Conservation (phyloP, 306 rosid species). For the Glycine tomentella region DNA sequence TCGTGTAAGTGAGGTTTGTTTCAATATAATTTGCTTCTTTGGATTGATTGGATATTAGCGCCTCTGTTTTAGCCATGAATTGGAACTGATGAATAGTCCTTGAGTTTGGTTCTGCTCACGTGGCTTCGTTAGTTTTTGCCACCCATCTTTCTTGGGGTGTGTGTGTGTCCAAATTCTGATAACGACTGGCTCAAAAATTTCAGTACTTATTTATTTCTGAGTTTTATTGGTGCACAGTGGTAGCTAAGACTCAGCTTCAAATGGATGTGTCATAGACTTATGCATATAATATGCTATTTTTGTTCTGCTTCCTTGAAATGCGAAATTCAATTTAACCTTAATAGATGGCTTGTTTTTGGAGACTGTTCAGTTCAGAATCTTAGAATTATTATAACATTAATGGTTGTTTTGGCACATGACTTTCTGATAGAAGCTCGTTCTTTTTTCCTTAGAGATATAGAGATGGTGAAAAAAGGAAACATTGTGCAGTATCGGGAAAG, state of each 20-base stretch:
- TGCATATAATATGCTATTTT: not conserved
- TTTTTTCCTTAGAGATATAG: constrained; percentile 45
- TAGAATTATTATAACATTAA: not conserved
- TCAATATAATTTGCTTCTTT: constrained; percentile 8
- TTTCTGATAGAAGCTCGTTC: not conserved
- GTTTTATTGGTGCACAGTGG: not conserved
- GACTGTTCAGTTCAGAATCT: constrained; percentile 33
- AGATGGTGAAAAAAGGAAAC: constrained; percentile 66
- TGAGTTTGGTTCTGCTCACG: constrained; percentile 27
- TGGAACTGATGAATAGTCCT: not conserved
- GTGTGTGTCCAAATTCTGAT: not conserved
- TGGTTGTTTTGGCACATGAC: constrained; percentile 19
- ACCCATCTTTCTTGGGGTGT: not conserved
- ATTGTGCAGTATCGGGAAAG: constrained; percentile 84
- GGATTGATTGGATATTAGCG: constrained; percentile 15
- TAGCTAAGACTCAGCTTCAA: constrained; percentile 15
- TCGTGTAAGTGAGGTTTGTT: constrained; percentile 34
- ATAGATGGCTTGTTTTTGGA: constrained; percentile 32
- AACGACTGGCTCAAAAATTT: constrained; percentile 29
- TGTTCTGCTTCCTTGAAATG: not conserved
- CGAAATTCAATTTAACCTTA: not conserved
- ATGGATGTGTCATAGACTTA: not conserved
- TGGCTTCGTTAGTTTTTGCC: constrained; percentile 39
- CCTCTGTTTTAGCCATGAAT: not conserved
- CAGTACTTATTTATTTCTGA: not conserved